Percentiles rank a stretch among this genome's conserved stretches.
These are phyloP conservation scores for Coniochaeta sp. DNA, from an alignment of 2,329 filamentous ascomycete species.

Conservation along the genomic window DNA sequence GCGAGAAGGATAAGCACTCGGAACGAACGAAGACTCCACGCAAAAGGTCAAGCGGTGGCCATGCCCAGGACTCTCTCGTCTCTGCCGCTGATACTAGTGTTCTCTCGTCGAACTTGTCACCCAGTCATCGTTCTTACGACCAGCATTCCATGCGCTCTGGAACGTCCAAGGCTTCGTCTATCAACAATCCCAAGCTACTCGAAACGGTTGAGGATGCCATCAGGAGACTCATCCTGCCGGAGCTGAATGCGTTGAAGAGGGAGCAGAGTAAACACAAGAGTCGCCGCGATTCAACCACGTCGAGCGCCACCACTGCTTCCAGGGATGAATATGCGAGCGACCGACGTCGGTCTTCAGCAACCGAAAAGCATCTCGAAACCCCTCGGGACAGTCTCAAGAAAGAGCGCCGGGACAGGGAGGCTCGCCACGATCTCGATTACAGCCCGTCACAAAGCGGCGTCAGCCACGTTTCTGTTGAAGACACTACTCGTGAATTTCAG, in stretches of 20 bases:
- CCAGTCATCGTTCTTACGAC: conserved; percentile 49
- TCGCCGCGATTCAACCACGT: conserved; percentile 57
- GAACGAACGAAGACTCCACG: conserved; percentile 40
- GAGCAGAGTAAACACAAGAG: conserved; percentile 75
- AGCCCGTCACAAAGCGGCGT: conserved; percentile 37
- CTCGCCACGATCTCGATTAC: conserved; percentile 46
- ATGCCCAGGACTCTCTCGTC: conserved; percentile 39
- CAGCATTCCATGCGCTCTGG: conserved; percentile 44
- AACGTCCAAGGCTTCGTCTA: conserved; percentile 56
- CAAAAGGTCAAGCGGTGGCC: conserved; percentile 43
- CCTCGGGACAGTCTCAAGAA: conserved; percentile 45
- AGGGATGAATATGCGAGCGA: conserved; percentile 51
- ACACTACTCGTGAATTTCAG: conserved; percentile 23
- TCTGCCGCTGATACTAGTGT: conserved; percentile 48
- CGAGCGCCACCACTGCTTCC: conserved; percentile 47
- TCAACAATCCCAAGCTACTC: conserved; percentile 86
- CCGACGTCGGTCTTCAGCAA: conserved; percentile 51
- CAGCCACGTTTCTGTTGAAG: conserved; percentile 31
- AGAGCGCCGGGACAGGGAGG: conserved; percentile 43
- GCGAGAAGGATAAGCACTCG: conserved; percentile 40
- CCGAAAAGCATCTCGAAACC: conserved; percentile 43
- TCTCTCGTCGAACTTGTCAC: conserved; percentile 44
- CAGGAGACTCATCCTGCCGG: conserved; percentile 79
- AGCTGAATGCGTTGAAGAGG: conserved; percentile 84
- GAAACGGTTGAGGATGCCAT: conserved; percentile 93